These are phyloP conservation scores for Rhododendron simsii DNA, from an alignment of 148 eudicot genomes.

Conservation along the genomic window DNA sequence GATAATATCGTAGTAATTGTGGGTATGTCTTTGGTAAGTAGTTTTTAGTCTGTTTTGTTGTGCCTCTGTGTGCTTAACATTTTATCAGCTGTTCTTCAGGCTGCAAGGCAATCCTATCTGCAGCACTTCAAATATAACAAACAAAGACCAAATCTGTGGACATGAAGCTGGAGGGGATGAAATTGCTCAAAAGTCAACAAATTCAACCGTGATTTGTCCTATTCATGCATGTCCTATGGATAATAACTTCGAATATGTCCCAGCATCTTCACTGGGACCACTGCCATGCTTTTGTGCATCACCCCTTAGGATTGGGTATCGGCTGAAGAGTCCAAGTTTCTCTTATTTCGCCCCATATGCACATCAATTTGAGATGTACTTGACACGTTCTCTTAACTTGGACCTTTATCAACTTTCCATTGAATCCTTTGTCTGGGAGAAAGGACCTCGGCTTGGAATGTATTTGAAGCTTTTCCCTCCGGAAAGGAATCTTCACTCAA, in stretches of 20 bases:
- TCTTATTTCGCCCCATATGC: conserved; percentile 59
- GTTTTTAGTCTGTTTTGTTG: not conserved
- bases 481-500: conserved; percentile 16
- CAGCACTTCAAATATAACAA: conserved; percentile 30
- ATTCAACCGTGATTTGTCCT: conserved; percentile 42
- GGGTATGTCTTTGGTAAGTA: not conserved
- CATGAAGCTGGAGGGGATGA: conserved; percentile 40
- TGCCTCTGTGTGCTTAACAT: conserved; percentile 10
- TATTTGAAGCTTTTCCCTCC: conserved; percentile 69
- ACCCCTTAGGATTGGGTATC: conserved; percentile 70
- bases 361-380: conserved; percentile 41
- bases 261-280: conserved; percentile 31
- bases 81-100: conserved; percentile 39
- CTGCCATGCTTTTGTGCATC: conserved; percentile 75
- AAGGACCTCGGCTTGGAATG: conserved; percentile 87
- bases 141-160: conserved; percentile 49
- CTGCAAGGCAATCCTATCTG: conserved; percentile 77
- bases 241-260: conserved; percentile 55
- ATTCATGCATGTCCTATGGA: conserved; percentile 54
- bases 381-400: conserved; percentile 47
- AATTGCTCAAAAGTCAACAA: conserved; percentile 13
- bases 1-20: conserved; percentile 2
- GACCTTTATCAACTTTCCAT: conserved; percentile 56
- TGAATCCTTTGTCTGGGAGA: conserved; percentile 70
- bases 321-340: conserved; percentile 90